Base-by-base conservation (phyloP, 352 stramenopile species). In the Globisporangium splendens region DNA sequence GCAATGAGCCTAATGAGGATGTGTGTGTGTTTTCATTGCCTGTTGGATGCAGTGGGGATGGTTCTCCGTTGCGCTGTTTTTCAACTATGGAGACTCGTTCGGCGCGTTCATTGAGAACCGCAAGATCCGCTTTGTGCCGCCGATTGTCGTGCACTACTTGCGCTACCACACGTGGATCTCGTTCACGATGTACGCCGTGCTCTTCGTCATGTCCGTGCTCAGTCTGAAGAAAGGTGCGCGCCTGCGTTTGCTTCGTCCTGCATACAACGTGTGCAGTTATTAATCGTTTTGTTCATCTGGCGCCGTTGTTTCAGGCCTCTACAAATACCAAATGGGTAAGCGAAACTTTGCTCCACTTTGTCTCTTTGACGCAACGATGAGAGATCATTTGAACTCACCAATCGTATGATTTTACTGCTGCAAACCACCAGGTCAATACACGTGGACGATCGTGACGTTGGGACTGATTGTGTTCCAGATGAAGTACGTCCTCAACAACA, bases 11-110 rank as follows among this genome's bases (percentile, higher is more conserved):
- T 50, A 22, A 58, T n/a, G 4, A 18, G 51, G 15, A 20, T n/a
- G 12, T 28, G 35, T 24, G 39, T 41, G 4, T 42, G 22, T 15
- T 20, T 18, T 8, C 35, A 8, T 48, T 22, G 50, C 0, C 33
- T 35, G 28, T 10, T 6, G 1, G 28, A 10, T 10, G n/a, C 49
- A 99, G 75, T 99, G 97, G 97, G 86, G 94, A 65, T 99, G 96
- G 96, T 99, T 99, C 76, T 77, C 84, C 17, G 86, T 98, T 2
- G 91, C 93, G n/a, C 91, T 99, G 12, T 97, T 98, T 73, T 99
- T 98, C 73, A 97, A 97, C 48, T 99, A 96, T 50, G 87, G 87
- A 20, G 87, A 96, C 62, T 93, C 86, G 47, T 85, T 95, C 42
- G 83, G 84, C 50, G 75, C 71, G 38, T 96, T 96, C 62, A 73